phyloP scores from a whole-genome alignment of 225 moss, liverwort and hornwort genomes.

The Ulota crispa region DNA sequence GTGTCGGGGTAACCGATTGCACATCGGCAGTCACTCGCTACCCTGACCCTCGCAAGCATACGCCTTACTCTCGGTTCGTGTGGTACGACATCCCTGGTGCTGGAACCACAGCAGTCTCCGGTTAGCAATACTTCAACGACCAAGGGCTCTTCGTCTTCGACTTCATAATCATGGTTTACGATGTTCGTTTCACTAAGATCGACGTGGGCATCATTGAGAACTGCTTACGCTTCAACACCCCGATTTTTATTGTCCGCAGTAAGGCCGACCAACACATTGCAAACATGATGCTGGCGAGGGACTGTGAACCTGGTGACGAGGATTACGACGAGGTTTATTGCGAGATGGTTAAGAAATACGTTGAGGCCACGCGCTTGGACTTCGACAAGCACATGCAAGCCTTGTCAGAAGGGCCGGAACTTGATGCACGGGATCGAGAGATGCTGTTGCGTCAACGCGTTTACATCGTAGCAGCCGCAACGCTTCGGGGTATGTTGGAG shows the following conservation, averaged over 20 bases:
- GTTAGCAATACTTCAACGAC: neutral
- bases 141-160: constrained; percentile 13
- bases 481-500: neutral
- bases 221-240: neutral
- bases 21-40: no score
- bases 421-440: neutral
- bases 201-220: constrained; percentile 22
- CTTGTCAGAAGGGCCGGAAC: neutral
- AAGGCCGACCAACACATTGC: constrained; percentile 18
- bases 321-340: neutral
- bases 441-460: neutral
- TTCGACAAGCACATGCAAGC: neutral
- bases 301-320: neutral
- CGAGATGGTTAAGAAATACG: accelerated
- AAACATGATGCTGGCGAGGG: neutral
- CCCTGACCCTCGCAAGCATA: neutral
- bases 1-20: no score
- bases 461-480: neutral
- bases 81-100: constrained; percentile 12
- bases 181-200: neutral
- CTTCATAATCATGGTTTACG: constrained; percentile 22
- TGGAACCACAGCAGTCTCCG: neutral
- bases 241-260: neutral
- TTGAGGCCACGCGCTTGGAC: accelerated
- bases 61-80: neutral